Evolutionary conservation across 306 rosid species (phyloP), one percentile per base, ranked within the genome.

Genomic region (Fragaria nilgerrensis): DNA sequence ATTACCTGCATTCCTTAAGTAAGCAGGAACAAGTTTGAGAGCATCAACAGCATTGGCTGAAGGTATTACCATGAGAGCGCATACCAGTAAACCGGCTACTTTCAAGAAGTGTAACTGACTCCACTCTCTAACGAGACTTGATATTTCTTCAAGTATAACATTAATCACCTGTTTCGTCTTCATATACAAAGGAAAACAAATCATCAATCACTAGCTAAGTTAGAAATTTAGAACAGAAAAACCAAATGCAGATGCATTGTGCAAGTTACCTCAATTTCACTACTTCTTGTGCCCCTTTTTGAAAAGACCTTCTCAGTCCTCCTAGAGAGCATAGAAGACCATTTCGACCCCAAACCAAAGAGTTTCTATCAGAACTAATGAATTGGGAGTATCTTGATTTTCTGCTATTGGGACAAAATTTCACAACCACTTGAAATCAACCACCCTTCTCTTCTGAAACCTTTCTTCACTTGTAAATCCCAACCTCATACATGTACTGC

Each of bases 1-100:
- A 47, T 58, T 82, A 94, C 98, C 96, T 89, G 98, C 98, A 95
- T 78, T 89, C 97, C 87, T 90, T 92, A 52, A 95, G 83, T 78
- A 95, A 92, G 87, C 98, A 95, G 68, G 97, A 37, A 84, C 98
- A 95, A 77, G 97, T 90, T 92, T 95, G 77, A 95, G 93, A 77
- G 98, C 96, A 74, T 95, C 98, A 34, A 87, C 91, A 69, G 97
- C 98, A 72, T 85, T 70, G 72, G 96, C 96, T 16, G 98, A 87
- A 41, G 98, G 98, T 65, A 80, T 48, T 81, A 90, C 63, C 84
- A 92, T 81, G 61, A 90, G 79, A 48, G 86, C 48, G 74, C 87
- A 89, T 37, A 85, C 79, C 84, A 95, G 48, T 22, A 92, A 69
- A 67, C 85, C 87, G 48, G 84, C 77, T n/a, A 90, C 65, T 75